A percentile compares a stretch with the other conserved stretches of the same genome.
These are phyloP conservation scores for Phytophthora lateralis DNA, from an alignment of 352 stramenopile genomes.

Conservation along the genomic window DNA sequence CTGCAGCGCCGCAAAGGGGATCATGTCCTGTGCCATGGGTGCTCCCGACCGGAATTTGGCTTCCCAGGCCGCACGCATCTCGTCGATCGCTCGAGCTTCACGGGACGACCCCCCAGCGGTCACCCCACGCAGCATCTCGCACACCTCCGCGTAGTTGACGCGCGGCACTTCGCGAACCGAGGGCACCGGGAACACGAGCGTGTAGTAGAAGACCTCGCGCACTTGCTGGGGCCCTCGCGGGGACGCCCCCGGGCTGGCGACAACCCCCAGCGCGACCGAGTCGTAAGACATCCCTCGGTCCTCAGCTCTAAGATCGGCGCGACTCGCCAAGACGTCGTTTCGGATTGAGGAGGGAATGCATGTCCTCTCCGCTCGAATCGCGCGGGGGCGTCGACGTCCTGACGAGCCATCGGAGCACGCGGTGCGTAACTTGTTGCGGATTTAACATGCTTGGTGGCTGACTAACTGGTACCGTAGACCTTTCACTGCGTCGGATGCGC, in stretches of 20 bases:
- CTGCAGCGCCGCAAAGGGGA: slow-evolving; percentile 58
- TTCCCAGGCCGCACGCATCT: slow-evolving; percentile 64
- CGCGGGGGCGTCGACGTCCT: slow-evolving; percentile 3
- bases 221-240: slow-evolving; percentile 44
- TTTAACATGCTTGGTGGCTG: not conserved
- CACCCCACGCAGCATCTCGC: slow-evolving; percentile 53
- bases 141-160: slow-evolving; percentile 55
- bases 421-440: slow-evolving; percentile 22
- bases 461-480: slow-evolving; percentile 33
- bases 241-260: slow-evolving; percentile 46
- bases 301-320: slow-evolving; percentile 4
- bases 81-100: slow-evolving; percentile 48
- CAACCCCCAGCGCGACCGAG: slow-evolving; percentile 45
- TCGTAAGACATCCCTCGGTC: slow-evolving; percentile 40
- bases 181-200: slow-evolving; percentile 57
- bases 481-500: slow-evolving; percentile 52
- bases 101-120: slow-evolving; percentile 49
- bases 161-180: slow-evolving; percentile 27
- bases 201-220: slow-evolving; percentile 65
- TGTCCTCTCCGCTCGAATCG: slow-evolving; percentile 40
- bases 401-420: not conserved
- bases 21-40: slow-evolving; percentile 51
- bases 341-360: slow-evolving; percentile 32
- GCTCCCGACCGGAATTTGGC: slow-evolving; percentile 66
- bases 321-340: slow-evolving; percentile 21